Evolutionary conservation across 192 early-diverging fungal genomes (phyloP).

Genomic region (Backusella tuberculispora): DNA sequence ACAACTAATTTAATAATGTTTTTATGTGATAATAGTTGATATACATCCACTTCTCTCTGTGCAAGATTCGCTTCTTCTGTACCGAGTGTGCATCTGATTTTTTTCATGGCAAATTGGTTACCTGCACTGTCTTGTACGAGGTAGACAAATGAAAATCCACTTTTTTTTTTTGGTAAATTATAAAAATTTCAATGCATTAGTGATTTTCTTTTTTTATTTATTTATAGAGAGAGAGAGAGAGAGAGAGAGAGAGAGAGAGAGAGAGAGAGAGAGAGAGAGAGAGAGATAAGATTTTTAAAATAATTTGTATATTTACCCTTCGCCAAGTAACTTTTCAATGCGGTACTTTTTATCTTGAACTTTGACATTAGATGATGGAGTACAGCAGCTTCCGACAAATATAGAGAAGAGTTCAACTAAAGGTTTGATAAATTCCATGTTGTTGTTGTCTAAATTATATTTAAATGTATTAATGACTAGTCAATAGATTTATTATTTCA

Average conservation of each 20-base stretch:
- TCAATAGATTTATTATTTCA: background rate
- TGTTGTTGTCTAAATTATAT: background rate
- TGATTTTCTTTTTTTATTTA: slow-evolving; percentile 18
- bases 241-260: too few species aligned
- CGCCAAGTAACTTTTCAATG: slow-evolving; percentile 63
- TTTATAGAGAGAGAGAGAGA: too few species aligned
- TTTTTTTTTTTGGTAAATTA: slow-evolving; percentile 13
- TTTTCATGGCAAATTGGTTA: slow-evolving; percentile 64
- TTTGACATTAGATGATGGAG: slow-evolving; percentile 42
- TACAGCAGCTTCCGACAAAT: background rate
- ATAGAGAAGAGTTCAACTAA: background rate
- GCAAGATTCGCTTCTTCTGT: slow-evolving; percentile 62
- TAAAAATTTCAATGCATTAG: background rate
- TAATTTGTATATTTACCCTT: slow-evolving; percentile 50
- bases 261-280: too few species aligned
- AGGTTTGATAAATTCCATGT: background rate
- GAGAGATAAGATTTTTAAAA: background rate
- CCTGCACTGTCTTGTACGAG: slow-evolving; percentile 57
- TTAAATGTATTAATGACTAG: background rate
- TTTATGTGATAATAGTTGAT: slow-evolving; percentile 60
- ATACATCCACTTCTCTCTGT: slow-evolving; percentile 69
- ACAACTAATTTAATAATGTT: slow-evolving; percentile 68
- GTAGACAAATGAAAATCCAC: slow-evolving; percentile 74
- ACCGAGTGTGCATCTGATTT: slow-evolving; percentile 63
- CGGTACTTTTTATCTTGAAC: slow-evolving; percentile 60